These are phyloP conservation scores for Podospora conica DNA, from an alignment of 495 filamentous ascomycete genomes.

Conservation along the genomic window DNA sequence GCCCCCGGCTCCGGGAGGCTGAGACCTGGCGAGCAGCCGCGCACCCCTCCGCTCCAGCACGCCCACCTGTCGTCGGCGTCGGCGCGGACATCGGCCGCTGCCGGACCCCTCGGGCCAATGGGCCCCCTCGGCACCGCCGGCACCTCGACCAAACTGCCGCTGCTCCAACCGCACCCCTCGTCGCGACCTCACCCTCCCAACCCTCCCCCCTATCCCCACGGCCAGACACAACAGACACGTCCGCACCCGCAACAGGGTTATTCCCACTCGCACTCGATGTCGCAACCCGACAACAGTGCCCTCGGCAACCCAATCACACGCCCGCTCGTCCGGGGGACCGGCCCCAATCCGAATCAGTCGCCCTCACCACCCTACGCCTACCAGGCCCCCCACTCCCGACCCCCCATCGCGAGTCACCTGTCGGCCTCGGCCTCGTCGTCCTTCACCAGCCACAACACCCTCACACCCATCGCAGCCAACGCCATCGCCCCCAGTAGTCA, in stretches of 20 bases:
- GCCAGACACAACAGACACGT: background rate
- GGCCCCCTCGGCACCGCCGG: background rate
- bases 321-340: background rate
- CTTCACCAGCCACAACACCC: background rate
- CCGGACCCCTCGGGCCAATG: background rate
- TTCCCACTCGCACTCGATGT: background rate
- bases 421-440: background rate
- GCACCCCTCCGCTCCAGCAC: background rate
- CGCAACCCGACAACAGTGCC: background rate
- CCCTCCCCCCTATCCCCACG: background rate
- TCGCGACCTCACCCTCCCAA: background rate
- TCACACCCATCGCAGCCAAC: constrained; percentile 4
- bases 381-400: constrained; percentile 1
- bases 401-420: background rate
- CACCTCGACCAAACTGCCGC: background rate
- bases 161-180: background rate
- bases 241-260: background rate
- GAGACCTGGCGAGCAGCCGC: background rate
- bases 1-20: background rate
- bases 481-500: background rate
- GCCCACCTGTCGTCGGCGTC: background rate
- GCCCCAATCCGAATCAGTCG: background rate
- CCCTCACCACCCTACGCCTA: constrained; percentile 8
- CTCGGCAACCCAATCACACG: background rate
- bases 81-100: background rate